Evolutionary conservation across 2,329 filamentous ascomycete species (phyloP).

Genomic region (Plectosphaerella plurivora): DNA sequence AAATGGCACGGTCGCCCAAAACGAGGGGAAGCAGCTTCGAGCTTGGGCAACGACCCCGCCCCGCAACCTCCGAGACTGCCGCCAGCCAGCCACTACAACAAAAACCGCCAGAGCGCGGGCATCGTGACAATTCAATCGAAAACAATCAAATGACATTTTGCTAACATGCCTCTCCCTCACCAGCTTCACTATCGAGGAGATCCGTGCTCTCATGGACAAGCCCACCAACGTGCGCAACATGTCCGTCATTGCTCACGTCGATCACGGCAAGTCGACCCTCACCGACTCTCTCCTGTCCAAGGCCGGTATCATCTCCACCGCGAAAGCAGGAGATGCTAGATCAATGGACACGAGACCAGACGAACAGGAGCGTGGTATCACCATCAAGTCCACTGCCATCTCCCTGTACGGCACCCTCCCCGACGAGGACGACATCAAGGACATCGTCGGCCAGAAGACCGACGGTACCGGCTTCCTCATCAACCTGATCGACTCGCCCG

Average conservation of each 20-base stretch:
- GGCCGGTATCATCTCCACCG: slow-evolving; percentile 98
- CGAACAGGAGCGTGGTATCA: slow-evolving; percentile 99
- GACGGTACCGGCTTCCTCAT: slow-evolving; percentile 97
- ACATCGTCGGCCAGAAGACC: slow-evolving; percentile 83
- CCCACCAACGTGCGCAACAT: slow-evolving; percentile 83
- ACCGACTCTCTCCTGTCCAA: slow-evolving; percentile 99
- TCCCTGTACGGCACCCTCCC: slow-evolving; percentile 87
- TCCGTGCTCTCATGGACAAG: slow-evolving; percentile 74
- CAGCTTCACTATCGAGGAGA: slow-evolving; percentile 98
- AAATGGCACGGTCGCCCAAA: slow-evolving; percentile 7
- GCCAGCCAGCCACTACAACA: background rate
- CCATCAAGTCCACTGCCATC: slow-evolving; percentile 99
- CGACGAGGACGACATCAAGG: slow-evolving; percentile 84
- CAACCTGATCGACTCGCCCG: slow-evolving; percentile 99
- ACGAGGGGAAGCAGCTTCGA: slow-evolving; percentile 29
- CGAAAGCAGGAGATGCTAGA: slow-evolving; percentile 92
- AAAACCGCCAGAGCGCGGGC: background rate
- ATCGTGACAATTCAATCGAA: background rate
- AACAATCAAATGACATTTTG: slow-evolving; percentile 9
- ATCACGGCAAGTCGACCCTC: slow-evolving; percentile 99
- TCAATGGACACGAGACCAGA: slow-evolving; percentile 96
- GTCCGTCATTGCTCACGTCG: slow-evolving; percentile 99
- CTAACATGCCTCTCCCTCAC: slow-evolving; percentile 43
- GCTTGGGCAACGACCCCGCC: background rate
- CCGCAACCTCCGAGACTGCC: background rate